phyloP scores from a whole-genome alignment of 2,329 filamentous ascomycete species.

The Clarireedia paspali region DNA sequence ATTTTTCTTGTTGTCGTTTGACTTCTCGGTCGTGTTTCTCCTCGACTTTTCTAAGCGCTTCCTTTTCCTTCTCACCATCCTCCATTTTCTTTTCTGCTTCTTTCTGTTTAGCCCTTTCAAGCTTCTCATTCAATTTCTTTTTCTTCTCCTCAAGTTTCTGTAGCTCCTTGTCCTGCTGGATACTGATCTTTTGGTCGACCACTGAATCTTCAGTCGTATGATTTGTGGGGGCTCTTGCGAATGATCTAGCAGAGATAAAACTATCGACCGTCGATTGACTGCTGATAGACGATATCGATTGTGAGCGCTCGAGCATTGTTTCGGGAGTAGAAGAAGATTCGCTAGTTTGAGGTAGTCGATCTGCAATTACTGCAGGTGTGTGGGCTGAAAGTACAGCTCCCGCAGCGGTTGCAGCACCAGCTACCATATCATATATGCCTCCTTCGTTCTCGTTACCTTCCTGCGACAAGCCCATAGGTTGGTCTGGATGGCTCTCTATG shows the following conservation, averaged over 20 bases:
- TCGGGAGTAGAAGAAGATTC: slow-evolving; percentile 20
- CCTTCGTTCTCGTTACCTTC: slow-evolving; percentile 23
- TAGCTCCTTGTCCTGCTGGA: slow-evolving; percentile 55
- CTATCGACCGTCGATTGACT: slow-evolving; percentile 42
- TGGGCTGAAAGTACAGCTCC: slow-evolving; percentile 38
- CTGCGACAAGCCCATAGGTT: not conserved
- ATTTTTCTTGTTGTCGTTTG: slow-evolving; percentile 59
- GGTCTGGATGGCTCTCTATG: slow-evolving; percentile 14
- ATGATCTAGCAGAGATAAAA: slow-evolving; percentile 39
- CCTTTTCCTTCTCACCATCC: slow-evolving; percentile 43
- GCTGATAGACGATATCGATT: slow-evolving; percentile 20
- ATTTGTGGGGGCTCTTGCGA: slow-evolving; percentile 30
- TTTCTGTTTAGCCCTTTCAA: slow-evolving; percentile 47
- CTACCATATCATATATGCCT: slow-evolving; percentile 49
- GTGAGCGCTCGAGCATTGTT: slow-evolving; percentile 11
- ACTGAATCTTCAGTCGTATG: slow-evolving; percentile 28
- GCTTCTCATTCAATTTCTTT: slow-evolving; percentile 54
- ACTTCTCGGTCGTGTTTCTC: slow-evolving; percentile 57
- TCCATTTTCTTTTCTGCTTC: slow-evolving; percentile 35
- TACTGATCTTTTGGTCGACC: slow-evolving; percentile 21
- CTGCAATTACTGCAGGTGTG: slow-evolving; percentile 19
- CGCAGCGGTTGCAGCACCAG: slow-evolving; percentile 43
- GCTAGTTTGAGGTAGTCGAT: slow-evolving; percentile 25
- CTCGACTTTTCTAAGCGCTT: slow-evolving; percentile 46
- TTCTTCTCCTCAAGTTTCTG: slow-evolving; percentile 54